Percentiles rank a stretch among this genome's conserved stretches.
Conservation (phyloP, 2,329 filamentous ascomycete genomes). For the Teratosphaeria nubilosa region DNA sequence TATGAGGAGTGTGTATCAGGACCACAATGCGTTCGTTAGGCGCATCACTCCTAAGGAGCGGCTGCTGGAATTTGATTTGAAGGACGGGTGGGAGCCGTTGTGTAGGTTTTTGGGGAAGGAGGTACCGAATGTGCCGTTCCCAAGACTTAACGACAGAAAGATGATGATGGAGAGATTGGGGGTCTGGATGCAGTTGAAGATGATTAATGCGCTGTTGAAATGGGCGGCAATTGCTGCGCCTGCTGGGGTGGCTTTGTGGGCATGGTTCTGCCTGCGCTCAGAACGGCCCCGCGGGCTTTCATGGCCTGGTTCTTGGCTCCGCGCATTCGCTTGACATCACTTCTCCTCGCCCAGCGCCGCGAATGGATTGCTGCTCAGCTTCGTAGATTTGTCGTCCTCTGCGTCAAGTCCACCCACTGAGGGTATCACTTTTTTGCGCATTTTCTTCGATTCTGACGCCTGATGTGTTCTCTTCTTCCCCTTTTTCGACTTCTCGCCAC, state of each 20-base stretch:
- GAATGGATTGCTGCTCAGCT: constrained; percentile 24
- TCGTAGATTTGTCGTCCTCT: constrained; percentile 47
- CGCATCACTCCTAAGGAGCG: constrained; percentile 14
- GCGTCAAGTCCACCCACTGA: constrained; percentile 18
- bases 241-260: not conserved
- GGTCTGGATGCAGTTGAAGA: not conserved
- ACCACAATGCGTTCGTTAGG: constrained; percentile 9
- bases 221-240: not conserved
- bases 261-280: not conserved
- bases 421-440: constrained; percentile 22
- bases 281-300: not conserved
- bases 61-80: constrained; percentile 23
- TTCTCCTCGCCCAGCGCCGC: constrained; percentile 3
- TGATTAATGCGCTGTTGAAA: not conserved
- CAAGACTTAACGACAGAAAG: not conserved
- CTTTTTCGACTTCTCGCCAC: not conserved
- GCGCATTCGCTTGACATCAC: not conserved
- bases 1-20: constrained; percentile 1
- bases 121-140: constrained; percentile 16
- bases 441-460: constrained; percentile 25
- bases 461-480: not conserved
- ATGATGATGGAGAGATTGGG: not conserved
- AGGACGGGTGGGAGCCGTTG: constrained; percentile 32
- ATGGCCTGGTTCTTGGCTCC: not conserved
- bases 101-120: constrained; percentile 32